Conservation (phyloP, 148 eudicot species). For the Selenicereus undatus region DNA sequence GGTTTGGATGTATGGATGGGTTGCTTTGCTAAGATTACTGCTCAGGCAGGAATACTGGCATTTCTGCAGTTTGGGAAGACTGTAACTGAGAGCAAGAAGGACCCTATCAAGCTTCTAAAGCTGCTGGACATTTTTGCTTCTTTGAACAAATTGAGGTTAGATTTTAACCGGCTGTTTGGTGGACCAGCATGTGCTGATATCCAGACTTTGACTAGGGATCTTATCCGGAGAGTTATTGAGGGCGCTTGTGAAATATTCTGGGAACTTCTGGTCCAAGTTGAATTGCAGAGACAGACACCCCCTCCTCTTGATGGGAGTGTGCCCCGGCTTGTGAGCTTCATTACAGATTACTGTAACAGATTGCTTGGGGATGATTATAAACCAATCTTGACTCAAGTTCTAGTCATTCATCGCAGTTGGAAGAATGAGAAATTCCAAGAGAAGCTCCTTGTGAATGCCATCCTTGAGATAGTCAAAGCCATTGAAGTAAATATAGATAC, state of each 20-base stretch:
- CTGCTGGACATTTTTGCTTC: constrained; percentile 72
- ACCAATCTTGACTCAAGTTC: constrained; percentile 66
- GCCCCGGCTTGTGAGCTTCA: constrained; percentile 62
- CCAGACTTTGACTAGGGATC: constrained; percentile 67
- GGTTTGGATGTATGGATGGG: constrained; percentile 74
- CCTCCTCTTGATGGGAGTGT: constrained; percentile 74
- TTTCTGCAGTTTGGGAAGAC: constrained; percentile 78
- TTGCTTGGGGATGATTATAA: constrained; percentile 74
- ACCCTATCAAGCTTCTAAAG: constrained; percentile 72
- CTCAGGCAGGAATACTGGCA: constrained; percentile 73
- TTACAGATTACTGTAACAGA: constrained; percentile 67
- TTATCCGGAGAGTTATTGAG: constrained; percentile 63
- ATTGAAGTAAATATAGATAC: constrained; percentile 62
- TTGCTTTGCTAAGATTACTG: constrained; percentile 72
- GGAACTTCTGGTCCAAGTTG: constrained; percentile 80
- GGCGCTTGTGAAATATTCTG: constrained; percentile 81
- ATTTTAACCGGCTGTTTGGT: constrained; percentile 77
- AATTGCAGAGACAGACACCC: constrained; percentile 67
- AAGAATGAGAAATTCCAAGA: constrained; percentile 83
- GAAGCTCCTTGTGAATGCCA: constrained; percentile 54
- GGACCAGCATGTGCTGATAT: constrained; percentile 80
- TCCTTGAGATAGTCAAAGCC: constrained; percentile 64
- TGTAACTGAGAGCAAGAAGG: constrained; percentile 79
- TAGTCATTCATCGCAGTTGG: constrained; percentile 81
- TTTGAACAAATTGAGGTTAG: constrained; percentile 59